A percentile compares a stretch with the other conserved stretches of the same genome.
phyloP scores from a whole-genome alignment of 192 early-diverging fungal species.

The Funneliformis geosporum region DNA sequence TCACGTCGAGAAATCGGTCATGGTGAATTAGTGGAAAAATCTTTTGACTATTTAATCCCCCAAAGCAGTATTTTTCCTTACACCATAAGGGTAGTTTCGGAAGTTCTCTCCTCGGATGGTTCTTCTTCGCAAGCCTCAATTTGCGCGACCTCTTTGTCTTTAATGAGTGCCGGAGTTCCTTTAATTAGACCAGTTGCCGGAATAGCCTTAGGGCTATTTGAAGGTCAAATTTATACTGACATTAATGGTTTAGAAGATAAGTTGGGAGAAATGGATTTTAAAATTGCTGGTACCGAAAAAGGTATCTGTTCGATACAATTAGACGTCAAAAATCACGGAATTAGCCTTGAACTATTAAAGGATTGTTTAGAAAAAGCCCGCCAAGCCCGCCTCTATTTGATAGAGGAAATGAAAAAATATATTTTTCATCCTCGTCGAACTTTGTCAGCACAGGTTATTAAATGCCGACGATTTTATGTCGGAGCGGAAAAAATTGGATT shows the following conservation, averaged over 20 bases:
- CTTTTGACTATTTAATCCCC: conserved; percentile 14
- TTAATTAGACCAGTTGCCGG: conserved; percentile 21
- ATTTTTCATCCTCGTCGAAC: neutral
- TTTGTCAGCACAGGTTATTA: conserved; percentile 21
- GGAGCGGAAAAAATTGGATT: conserved; percentile 20
- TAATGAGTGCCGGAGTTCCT: conserved; percentile 14
- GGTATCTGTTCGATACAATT: conserved; percentile 16
- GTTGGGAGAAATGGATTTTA: conserved; percentile 29
- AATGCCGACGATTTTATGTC: conserved; percentile 8
- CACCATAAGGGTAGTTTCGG: conserved; percentile 8
- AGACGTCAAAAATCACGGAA: conserved; percentile 25
- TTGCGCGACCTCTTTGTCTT: conserved; percentile 21
- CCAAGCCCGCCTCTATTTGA: conserved; percentile 10
- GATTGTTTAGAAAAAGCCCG: neutral
- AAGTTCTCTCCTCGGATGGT: conserved; percentile 28
- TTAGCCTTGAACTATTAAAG: conserved; percentile 6
- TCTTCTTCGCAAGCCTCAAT: conserved; percentile 22
- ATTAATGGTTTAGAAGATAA: conserved; percentile 26
- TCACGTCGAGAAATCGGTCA: conserved; percentile 25
- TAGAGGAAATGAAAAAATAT: conserved; percentile 22
- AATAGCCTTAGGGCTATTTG: conserved; percentile 21
- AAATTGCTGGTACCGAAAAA: conserved; percentile 21
- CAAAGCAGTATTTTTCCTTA: neutral
- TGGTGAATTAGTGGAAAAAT: conserved; percentile 17
- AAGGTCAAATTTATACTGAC: conserved; percentile 26